phyloP scores from a whole-genome alignment of 1,139 yeast genomes.

The Suhomyces bokatorum region DNA sequence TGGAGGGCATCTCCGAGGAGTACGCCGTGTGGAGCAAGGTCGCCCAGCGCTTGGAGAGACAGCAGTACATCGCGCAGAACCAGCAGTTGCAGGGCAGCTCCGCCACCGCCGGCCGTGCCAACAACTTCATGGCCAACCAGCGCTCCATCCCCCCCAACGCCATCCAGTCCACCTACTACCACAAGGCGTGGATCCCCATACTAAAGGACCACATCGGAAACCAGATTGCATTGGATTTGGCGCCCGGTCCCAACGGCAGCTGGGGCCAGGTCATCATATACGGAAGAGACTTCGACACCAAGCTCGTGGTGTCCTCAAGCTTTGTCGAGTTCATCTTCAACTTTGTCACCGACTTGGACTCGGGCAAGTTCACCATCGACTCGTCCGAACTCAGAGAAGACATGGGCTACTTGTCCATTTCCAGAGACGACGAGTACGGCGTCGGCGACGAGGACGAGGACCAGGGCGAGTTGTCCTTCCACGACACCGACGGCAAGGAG shows the following conservation, averaged over 20 bases:
- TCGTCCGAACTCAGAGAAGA: slow-evolving; percentile 24
- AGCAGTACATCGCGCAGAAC: slow-evolving; percentile 35
- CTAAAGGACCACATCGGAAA: slow-evolving; percentile 60
- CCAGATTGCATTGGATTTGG: slow-evolving; percentile 60
- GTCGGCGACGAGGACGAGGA: slow-evolving; percentile 47
- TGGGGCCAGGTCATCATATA: slow-evolving; percentile 65
- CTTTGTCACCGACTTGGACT: slow-evolving; percentile 52
- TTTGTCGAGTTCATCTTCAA: slow-evolving; percentile 56
- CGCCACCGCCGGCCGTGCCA: slow-evolving; percentile 17
- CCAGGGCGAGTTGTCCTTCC: slow-evolving; percentile 43
- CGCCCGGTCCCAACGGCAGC: slow-evolving; percentile 60
- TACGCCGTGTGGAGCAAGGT: slow-evolving; percentile 73
- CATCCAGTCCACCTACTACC: slow-evolving; percentile 55
- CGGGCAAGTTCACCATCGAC: slow-evolving; percentile 54
- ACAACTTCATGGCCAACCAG: slow-evolving; percentile 49
- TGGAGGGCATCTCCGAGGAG: slow-evolving; percentile 71
- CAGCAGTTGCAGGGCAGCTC: slow-evolving; percentile 28
- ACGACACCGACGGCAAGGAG: slow-evolving; percentile 39
- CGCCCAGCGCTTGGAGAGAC: slow-evolving; percentile 51
- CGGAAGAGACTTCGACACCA: slow-evolving; percentile 66
- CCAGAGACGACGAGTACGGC: slow-evolving; percentile 44
- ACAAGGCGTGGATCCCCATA: slow-evolving; percentile 62
- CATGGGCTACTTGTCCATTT: slow-evolving; percentile 24
- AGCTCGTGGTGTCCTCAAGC: slow-evolving; percentile 55
- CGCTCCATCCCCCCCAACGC: slow-evolving; percentile 59